These are phyloP conservation scores for Tylopilus orsonianus DNA, from an alignment of 1,284 basidiomycete species.

Conservation along the genomic window DNA sequence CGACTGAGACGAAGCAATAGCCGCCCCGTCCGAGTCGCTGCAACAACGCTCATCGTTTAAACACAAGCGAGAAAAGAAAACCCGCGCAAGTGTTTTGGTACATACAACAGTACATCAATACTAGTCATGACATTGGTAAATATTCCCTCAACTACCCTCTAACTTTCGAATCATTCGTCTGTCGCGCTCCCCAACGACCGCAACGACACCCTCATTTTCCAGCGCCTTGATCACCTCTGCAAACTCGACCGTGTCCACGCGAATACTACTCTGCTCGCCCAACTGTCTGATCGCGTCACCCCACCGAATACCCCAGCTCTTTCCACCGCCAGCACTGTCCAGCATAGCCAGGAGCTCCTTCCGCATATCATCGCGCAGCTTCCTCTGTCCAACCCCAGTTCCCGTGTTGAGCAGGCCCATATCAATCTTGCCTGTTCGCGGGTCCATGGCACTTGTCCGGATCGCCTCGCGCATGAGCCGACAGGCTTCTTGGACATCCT, in stretches of 20 bases:
- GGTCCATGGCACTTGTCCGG: conserved; percentile 92
- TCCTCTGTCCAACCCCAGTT: conserved; percentile 81
- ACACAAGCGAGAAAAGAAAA: background rate
- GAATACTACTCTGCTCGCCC: conserved; percentile 77
- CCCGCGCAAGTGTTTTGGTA: no score
- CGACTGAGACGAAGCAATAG: background rate
- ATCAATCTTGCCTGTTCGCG: conserved; percentile 93
- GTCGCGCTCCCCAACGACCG: conserved; percentile 84
- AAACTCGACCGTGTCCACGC: conserved; percentile 78
- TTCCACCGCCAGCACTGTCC: conserved; percentile 49
- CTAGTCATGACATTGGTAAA: background rate
- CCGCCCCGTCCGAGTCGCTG: conserved; percentile 3
- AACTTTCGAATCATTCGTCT: conserved; percentile 74
- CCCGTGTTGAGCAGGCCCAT: conserved; percentile 96
- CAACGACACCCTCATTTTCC: conserved; percentile 81
- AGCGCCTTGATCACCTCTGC: conserved; percentile 76
- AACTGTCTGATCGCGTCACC: conserved; percentile 72
- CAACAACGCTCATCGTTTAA: conserved; percentile 1
- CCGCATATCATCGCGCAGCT: conserved; percentile 81
- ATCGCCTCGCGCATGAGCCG: conserved; percentile 95
- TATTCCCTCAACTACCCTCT: conserved; percentile 33
- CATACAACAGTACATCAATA: conserved; percentile 2
- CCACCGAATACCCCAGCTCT: conserved; percentile 76
- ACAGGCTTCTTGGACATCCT: conserved; percentile 89
- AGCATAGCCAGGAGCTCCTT: conserved; percentile 73